phyloP scores from a whole-genome alignment of 2,329 filamentous ascomycete genomes.

The Aspergillus sp. region DNA sequence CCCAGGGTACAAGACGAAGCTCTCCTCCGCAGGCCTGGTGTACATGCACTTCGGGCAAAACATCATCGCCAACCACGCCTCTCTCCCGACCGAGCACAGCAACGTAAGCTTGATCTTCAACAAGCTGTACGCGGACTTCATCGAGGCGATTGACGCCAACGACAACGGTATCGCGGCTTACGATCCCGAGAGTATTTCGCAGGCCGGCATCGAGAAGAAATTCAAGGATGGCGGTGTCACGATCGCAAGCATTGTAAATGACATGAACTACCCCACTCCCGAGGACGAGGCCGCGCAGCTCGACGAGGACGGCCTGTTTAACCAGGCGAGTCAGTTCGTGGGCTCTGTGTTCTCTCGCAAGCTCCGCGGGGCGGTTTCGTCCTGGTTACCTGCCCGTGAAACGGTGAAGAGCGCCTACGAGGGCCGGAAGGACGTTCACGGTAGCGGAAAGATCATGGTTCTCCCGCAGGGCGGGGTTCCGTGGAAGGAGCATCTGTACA shows the following conservation, averaged over 20 bases:
- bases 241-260: conserved; percentile 78
- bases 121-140: conserved; percentile 89
- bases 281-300: conserved; percentile 61
- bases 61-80: conserved; percentile 71
- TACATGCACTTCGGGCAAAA: conserved; percentile 92
- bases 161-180: conserved; percentile 91
- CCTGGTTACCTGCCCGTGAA: conserved; percentile 85
- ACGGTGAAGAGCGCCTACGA: conserved; percentile 75
- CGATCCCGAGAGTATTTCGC: conserved; percentile 66
- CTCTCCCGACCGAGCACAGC: conserved; percentile 58
- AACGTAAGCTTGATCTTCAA: conserved; percentile 75
- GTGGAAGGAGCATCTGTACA: conserved; percentile 96
- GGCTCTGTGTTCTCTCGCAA: conserved; percentile 85
- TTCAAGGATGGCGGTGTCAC: conserved; percentile 82
- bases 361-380: conserved; percentile 69
- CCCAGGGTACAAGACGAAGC: conserved; percentile 78
- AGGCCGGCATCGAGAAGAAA: conserved; percentile 74
- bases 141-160: conserved; percentile 95
- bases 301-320: conserved; percentile 79
- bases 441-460: conserved; percentile 76
- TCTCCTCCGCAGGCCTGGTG: conserved; percentile 89
- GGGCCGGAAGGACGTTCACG: conserved; percentile 65
- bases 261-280: conserved; percentile 67
- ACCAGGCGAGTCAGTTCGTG: conserved; percentile 74
- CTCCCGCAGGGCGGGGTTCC: conserved; percentile 75